A percentile compares a stretch with the other conserved stretches of the same genome.
These are phyloP conservation scores for Aspergillus sojae DNA, from an alignment of 2,329 filamentous ascomycete species.

Conservation along the genomic window DNA sequence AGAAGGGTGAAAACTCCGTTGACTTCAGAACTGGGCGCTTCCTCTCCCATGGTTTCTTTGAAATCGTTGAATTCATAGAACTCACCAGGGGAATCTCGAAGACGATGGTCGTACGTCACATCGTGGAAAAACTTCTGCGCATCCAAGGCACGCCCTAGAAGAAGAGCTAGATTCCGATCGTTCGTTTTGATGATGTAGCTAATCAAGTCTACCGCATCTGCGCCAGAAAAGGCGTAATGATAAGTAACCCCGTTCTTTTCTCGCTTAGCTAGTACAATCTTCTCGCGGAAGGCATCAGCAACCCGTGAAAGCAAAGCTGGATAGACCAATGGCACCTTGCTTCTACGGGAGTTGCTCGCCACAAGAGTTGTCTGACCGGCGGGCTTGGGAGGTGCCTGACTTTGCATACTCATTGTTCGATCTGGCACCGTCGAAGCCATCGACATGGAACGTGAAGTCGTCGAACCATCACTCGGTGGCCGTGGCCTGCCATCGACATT, in stretches of 20 bases:
- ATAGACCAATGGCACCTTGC: constrained; percentile 80
- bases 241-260: constrained; percentile 97
- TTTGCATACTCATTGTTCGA: constrained; percentile 60
- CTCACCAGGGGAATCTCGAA: constrained; percentile 91
- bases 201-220: constrained; percentile 92
- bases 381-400: constrained; percentile 53
- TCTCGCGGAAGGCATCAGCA: constrained; percentile 86
- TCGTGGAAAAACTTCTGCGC: constrained; percentile 99
- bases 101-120: constrained; percentile 93
- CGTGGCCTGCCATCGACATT: constrained; percentile 33
- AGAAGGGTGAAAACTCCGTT: constrained; percentile 96
- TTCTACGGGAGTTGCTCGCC: constrained; percentile 63
- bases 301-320: constrained; percentile 92
- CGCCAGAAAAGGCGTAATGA: constrained; percentile 94
- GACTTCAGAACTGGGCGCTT: constrained; percentile 71
- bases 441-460: constrained; percentile 72
- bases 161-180: constrained; percentile 87
- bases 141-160: constrained; percentile 88
- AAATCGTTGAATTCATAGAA: constrained; percentile 92
- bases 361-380: constrained; percentile 56
- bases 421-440: constrained; percentile 77
- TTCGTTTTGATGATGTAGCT: constrained; percentile 97
- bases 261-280: constrained; percentile 81
- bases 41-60: constrained; percentile 67
- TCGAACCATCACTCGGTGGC: constrained; percentile 48